A percentile compares a stretch with the other conserved stretches of the same genome.
These are phyloP conservation scores for Cornus kousa DNA, from an alignment of 148 eudicot species.

Conservation along the genomic window DNA sequence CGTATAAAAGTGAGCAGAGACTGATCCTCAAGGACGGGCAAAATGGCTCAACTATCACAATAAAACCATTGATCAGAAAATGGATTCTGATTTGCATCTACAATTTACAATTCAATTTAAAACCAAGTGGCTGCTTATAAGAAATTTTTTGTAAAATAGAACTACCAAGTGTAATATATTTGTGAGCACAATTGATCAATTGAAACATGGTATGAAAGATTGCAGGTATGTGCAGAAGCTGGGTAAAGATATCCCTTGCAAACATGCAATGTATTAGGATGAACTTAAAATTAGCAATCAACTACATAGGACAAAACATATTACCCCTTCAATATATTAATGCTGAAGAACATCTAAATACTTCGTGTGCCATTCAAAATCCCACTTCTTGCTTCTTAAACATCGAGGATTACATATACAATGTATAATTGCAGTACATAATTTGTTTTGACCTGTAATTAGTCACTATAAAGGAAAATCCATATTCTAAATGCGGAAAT, in stretches of 20 bases:
- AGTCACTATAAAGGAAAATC: not conserved
- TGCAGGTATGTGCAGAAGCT: not conserved
- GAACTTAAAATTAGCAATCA: not conserved
- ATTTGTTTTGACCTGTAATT: not conserved
- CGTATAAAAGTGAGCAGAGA: not conserved
- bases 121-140: not conserved
- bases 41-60: not conserved
- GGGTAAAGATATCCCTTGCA: not conserved
- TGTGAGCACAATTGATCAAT: not conserved
- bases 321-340: not conserved
- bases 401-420: not conserved
- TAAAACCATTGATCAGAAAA: not conserved
- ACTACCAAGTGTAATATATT: not conserved
- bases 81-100: not conserved
- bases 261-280: not conserved
- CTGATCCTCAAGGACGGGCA: slow-evolving; percentile 1
- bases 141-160: not conserved
- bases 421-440: not conserved
- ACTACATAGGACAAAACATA: not conserved
- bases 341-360: not conserved
- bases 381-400: not conserved
- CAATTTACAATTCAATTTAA: not conserved
- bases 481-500: not conserved
- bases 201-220: not conserved
- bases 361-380: not conserved